phyloP scores from a whole-genome alignment of 2,329 filamentous ascomycete species.

The Fusarium abutilonis region DNA sequence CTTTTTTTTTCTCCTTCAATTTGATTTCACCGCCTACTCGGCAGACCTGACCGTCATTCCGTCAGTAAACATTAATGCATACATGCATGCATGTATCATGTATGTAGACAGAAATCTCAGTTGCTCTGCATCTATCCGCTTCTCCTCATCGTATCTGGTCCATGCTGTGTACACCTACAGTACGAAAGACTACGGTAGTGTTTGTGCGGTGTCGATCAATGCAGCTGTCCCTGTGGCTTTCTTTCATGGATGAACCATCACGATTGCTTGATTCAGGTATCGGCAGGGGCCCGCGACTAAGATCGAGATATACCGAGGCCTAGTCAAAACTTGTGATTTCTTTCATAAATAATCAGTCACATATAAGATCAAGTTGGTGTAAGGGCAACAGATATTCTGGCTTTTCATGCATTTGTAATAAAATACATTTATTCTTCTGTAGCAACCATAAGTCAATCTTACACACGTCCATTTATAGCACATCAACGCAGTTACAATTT shows the following conservation, averaged over 20 bases:
- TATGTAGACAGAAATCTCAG: conserved; percentile 11
- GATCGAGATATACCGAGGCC: conserved; percentile 6
- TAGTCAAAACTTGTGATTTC: background rate
- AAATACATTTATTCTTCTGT: too few relatives aligned
- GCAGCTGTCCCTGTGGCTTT: conserved; percentile 25
- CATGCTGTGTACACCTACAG: conserved; percentile 13
- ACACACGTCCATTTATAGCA: too few relatives aligned
- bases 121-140: conserved; percentile 11
- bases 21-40: conserved; percentile 32
- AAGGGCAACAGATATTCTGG: background rate
- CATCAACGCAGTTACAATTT: too few relatives aligned
- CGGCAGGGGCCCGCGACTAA: conserved; percentile 19
- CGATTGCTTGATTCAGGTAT: conserved; percentile 22
- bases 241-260: conserved; percentile 26
- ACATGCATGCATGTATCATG: background rate
- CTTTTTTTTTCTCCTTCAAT: background rate
- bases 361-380: background rate
- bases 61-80: background rate
- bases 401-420: too few relatives aligned
- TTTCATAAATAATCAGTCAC: too few relatives aligned
- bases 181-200: background rate
- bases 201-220: conserved; percentile 20
- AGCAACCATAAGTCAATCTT: too few relatives aligned
- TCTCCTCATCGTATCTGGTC: conserved; percentile 19
- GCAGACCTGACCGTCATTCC: conserved; percentile 7